Evolutionary conservation across 2,329 filamentous ascomycete genomes (phyloP), one percentile per base, ranked within the genome.

Genomic region (Fusarium beomiforme): DNA sequence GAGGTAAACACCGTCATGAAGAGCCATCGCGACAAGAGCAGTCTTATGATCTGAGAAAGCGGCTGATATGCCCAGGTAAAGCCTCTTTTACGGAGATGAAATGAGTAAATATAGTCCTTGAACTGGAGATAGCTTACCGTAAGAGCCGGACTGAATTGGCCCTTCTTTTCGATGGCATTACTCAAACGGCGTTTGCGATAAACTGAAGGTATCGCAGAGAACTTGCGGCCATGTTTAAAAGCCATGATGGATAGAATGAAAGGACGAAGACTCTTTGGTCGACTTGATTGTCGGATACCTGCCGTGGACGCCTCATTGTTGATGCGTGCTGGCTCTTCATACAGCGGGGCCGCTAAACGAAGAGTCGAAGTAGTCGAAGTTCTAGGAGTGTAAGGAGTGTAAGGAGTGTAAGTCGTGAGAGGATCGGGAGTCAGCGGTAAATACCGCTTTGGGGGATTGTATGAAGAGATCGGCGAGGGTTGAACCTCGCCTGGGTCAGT

Each of bases 1-100:
- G 21, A 92, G 88, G 77, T 94, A 94, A 7, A 90, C 90, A 9
- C 89, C 88, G 77, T 94, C 92, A 68, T 93, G 91, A 68, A 92
- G 86, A 5, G 91, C 91, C 47, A 94, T 82, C 21, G 91, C 89
- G 24, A 93, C 83, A 7, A 87, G 85, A 14, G 89, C 83, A 3
- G 85, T 85, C 55, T 83, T 82, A 63, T 87, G 82, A 31, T 87
- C 82, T 2, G 82, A 78, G 49, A 85, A 81, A 50, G 85, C 81
- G 37, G 87, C 87, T 4, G 90, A 89, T 41, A 92, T 86, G 55
- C 90, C 90, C 42, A 89, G 78, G 70, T 87, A 92, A 47, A 91
- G 84, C 8, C 85, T 85, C 87, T 89, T 39, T 13, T 16, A 19
- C 41, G 34, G 36, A 58, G 61, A 39, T 44, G 31, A 53, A 16